These are phyloP conservation scores for Coprinopsis marcescibilis DNA, from an alignment of 768 basidiomycete species.

Conservation along the genomic window DNA sequence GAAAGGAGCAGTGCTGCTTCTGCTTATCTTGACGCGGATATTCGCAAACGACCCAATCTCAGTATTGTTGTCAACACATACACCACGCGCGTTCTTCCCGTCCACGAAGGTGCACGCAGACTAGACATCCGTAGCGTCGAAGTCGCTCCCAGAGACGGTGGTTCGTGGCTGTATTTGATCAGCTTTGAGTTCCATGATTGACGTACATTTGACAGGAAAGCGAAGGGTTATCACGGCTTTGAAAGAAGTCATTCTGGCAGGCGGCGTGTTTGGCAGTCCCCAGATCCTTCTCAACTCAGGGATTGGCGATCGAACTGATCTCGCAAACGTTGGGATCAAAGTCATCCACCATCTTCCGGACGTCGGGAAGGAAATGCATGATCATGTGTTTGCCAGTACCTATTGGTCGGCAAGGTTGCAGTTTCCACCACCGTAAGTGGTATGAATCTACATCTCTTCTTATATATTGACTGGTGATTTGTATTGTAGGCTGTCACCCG, in stretches of 20 bases:
- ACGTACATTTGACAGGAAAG: neutral
- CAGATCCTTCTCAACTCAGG: conserved; percentile 19
- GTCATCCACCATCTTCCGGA: conserved; percentile 12
- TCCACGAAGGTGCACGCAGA: neutral
- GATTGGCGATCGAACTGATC: conserved; percentile 14
- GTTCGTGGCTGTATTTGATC: neutral
- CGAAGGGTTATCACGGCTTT: conserved; percentile 7
- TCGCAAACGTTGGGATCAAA: conserved; percentile 10
- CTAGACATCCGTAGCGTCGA: conserved; percentile 11
- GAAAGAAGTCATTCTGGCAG: conserved; percentile 17
- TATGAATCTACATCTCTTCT: neutral
- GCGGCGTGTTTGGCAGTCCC: conserved; percentile 14
- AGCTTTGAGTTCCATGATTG: neutral
- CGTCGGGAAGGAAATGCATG: conserved; percentile 17
- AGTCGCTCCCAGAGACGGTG: conserved; percentile 1
- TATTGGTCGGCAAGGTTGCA: neutral
- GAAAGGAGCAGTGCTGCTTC: conserved; percentile 15
- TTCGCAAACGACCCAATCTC: conserved; percentile 3
- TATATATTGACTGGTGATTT: neutral
- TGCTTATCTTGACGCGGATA: conserved; percentile 6
- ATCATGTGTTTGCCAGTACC: conserved; percentile 6
- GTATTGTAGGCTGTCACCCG: neutral
- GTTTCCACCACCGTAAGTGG: neutral
- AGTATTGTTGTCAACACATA: conserved; percentile 13
- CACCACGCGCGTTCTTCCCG: conserved; percentile 10